phyloP scores from a whole-genome alignment of 2,329 filamentous ascomycete species.

The Fusarium avenaceum region DNA sequence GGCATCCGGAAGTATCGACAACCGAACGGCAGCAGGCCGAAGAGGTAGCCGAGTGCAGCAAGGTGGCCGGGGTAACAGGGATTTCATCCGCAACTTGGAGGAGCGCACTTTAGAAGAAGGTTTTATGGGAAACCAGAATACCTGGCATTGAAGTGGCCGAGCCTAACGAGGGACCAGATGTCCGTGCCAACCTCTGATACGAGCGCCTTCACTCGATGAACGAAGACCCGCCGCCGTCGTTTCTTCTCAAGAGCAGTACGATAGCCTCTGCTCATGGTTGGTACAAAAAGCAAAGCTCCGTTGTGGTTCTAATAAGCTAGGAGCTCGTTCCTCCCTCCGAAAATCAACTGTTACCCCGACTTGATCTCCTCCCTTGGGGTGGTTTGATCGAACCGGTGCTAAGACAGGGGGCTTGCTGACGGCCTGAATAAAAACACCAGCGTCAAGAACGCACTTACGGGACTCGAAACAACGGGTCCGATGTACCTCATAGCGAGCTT shows the following conservation, averaged over 20 bases:
- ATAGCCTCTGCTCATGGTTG: slow-evolving; percentile 35
- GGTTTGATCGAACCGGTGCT: slow-evolving; percentile 5
- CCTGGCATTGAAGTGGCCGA: slow-evolving; percentile 72
- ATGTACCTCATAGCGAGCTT: slow-evolving; percentile 6
- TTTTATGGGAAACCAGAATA: slow-evolving; percentile 76
- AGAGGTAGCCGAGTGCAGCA: slow-evolving; percentile 80
- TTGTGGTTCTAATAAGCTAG: slow-evolving; percentile 28
- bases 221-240: slow-evolving; percentile 16
- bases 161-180: slow-evolving; percentile 37
- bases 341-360: neutral
- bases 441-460: slow-evolving; percentile 15
- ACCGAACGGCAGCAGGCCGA: slow-evolving; percentile 71
- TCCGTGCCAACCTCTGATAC: slow-evolving; percentile 35
- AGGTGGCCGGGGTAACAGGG: slow-evolving; percentile 74
- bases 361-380: slow-evolving; percentile 6
- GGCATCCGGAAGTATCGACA: slow-evolving; percentile 66
- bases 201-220: slow-evolving; percentile 24
- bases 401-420: slow-evolving; percentile 16
- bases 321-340: slow-evolving; percentile 20
- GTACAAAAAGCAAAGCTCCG: slow-evolving; percentile 23
- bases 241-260: slow-evolving; percentile 23
- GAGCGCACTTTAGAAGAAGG: slow-evolving; percentile 95
- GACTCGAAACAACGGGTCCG: slow-evolving; percentile 18
- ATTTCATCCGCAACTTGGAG: slow-evolving; percentile 95
- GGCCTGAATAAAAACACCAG: slow-evolving; percentile 15